Conservation (phyloP, 2,329 filamentous ascomycete species). For the Penicillium sp. region DNA sequence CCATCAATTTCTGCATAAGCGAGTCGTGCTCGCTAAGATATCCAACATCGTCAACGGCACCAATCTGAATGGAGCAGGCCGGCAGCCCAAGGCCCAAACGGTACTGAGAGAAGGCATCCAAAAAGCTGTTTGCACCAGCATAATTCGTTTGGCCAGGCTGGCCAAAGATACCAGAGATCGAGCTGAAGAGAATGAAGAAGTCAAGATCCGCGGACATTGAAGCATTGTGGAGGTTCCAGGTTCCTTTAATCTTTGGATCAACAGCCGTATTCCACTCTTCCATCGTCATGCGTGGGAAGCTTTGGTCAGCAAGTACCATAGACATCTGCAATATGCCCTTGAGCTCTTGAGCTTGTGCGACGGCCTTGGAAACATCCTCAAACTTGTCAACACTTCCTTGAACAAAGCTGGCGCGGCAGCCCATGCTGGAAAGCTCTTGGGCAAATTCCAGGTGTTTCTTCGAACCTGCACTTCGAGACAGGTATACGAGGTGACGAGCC, state of each 20-base stretch:
- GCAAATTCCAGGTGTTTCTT: neutral
- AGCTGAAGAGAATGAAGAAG: conserved; percentile 47
- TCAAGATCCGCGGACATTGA: conserved; percentile 31
- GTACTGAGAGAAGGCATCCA: conserved; percentile 31
- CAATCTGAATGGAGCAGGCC: conserved; percentile 21
- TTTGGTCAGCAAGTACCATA: conserved; percentile 11
- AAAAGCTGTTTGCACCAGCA: conserved; percentile 38
- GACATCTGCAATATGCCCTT: conserved; percentile 16
- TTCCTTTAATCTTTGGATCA: conserved; percentile 32
- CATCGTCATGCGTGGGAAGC: conserved; percentile 30
- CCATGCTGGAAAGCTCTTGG: conserved; percentile 1
- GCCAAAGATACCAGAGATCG: conserved; percentile 33
- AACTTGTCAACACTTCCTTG: neutral
- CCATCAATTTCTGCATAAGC: conserved; percentile 2
- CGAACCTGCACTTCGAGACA: conserved; percentile 33
- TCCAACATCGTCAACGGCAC: conserved; percentile 1
- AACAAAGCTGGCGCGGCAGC: neutral
- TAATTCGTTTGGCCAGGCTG: conserved; percentile 36
- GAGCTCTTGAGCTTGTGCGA: neutral
- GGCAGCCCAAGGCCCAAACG: conserved; percentile 21
- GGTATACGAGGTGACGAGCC: conserved; percentile 34
- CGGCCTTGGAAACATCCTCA: neutral
- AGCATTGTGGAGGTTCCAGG: conserved; percentile 30
- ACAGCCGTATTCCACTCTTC: conserved; percentile 31
- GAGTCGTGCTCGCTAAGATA: conserved; percentile 3